phyloP scores from a whole-genome alignment of 2,329 filamentous ascomycete species.

The Colletotrichum tanaceti region DNA sequence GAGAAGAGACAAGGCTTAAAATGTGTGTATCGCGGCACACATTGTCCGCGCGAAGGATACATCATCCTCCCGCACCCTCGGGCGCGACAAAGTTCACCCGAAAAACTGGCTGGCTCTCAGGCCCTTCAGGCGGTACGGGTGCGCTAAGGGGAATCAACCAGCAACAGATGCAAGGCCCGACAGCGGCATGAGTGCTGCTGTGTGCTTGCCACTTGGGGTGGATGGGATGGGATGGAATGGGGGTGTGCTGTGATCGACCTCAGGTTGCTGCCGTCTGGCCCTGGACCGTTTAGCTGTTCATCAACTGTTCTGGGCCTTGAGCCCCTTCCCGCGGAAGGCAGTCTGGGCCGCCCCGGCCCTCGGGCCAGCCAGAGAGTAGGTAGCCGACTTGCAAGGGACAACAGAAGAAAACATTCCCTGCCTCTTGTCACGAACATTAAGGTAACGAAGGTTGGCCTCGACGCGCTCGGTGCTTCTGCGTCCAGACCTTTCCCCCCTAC shows the following conservation, averaged over 20 bases:
- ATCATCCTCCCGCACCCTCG: not conserved
- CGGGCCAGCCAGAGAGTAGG: constrained; percentile 33
- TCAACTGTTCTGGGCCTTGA: constrained; percentile 29
- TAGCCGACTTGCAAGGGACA: not conserved
- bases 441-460: constrained; percentile 4
- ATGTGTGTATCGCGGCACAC: constrained; percentile 7
- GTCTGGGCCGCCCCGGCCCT: constrained; percentile 43
- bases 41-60: not conserved
- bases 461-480: constrained; percentile 34
- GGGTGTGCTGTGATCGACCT: not conserved
- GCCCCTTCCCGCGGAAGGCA: constrained; percentile 48
- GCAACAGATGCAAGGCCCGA: constrained; percentile 6
- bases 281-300: constrained; percentile 12
- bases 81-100: not conserved
- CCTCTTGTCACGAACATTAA: no score
- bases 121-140: constrained; percentile 16
- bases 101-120: constrained; percentile 14
- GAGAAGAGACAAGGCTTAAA: constrained; percentile 3
- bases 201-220: not conserved
- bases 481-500: constrained; percentile 10
- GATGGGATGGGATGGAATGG: not conserved
- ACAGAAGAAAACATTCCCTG: not conserved
- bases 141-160: not conserved
- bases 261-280: not conserved
- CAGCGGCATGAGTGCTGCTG: constrained; percentile 1